Evolutionary conservation across 148 eudicot species (phyloP), one percentile per base, ranked within the genome.

Genomic region (Dysphania ambrosioides): DNA sequence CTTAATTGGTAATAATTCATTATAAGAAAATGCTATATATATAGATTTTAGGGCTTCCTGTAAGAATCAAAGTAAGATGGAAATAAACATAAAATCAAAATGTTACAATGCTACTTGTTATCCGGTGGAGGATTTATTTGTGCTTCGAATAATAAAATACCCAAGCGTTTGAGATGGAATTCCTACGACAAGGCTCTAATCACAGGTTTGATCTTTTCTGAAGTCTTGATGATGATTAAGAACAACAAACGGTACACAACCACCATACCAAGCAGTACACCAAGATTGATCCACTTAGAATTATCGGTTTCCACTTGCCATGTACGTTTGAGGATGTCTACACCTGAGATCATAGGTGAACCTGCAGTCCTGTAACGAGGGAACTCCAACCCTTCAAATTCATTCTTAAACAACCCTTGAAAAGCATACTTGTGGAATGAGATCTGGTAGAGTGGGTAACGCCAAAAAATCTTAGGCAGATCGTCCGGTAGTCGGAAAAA

Each of bases 201-300:
- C 6, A 30, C 10, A 49, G 76, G 73, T 57, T 65, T 75, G 16
- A 58, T 53, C 49, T 40, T 80, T 64, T 84, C 87, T 2, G 41
- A 65, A 26, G 26, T 58, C 71, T 84, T 84, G 18, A 79, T 51
- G 2, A 86, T 78, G 0, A 21, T 68, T 26, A 68, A 82, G 41
- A 88, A 88, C 53, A 81, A 6, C 0, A 80, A n/a, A 42, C 86
- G 75, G 29, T 80, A 88, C 6, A 79, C 1, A 12, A 84, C 26
- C 77, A 80, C 76, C 91, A 88, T 88, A 6, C 70, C 81, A 0
- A 84, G 2, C 70, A 88, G 63, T 30, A 88, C 53, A 42, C 29
- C 78, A 32, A 84, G 70, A 68, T 88, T 76, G 19, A 80, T 73
- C 91, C 91, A 88, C 70, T 88, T 88, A 5, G 87, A 88, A 40